Evolutionary conservation across 345 rosid genomes (phyloP), one percentile per base, ranked within the genome.

Genomic region (Acer saccharum): DNA sequence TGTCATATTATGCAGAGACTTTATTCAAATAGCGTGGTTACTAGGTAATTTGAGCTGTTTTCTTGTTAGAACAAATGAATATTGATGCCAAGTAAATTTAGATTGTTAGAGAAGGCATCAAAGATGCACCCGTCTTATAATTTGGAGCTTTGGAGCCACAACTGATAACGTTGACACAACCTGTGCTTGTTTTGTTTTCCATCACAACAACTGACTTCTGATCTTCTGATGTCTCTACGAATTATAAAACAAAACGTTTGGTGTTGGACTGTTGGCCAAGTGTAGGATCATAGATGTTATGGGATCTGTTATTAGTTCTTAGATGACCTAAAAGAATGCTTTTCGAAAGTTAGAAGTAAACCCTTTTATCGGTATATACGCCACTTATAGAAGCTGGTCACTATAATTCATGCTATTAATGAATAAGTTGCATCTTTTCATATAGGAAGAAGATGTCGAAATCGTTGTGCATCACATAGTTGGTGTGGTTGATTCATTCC

Each of bases 381-480:
- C 39, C 21, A 61, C 25, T 65, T 58, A 18, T 27, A 65, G 32
- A 58, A 39, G 27, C 16, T 32, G 21, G 29, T 12, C 12, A 10
- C n/a, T 4, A 41, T 27, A 67, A 14, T 27, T 57, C 50, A 18
- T 23, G 16, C 11, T 21, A 17, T 11, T 13, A 41, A 48, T 43
- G 27, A 63, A 4, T 55, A 29, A 54, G 58, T 44, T 63, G 20
- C 9, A 20, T 82, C 23, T 48, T 71, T 41, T 39, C 67, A 44
- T 63, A 10, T 78, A 92, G 98, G 98, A 92, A 69, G 95, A 94
- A 81, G 92, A 96, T 86, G 95, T 90, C 63, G 89, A 86, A 50
- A 80, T 92, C 23, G 73, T 96, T 72, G 77, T 83, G 65, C 93
- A 92, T 80, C 98, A 96, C 85, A 77, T 94, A 60, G 83, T 78